Percentiles rank a stretch among this genome's conserved stretches.
phyloP scores from a whole-genome alignment of 2,329 filamentous ascomycete genomes.

The Volutella citrinella region DNA sequence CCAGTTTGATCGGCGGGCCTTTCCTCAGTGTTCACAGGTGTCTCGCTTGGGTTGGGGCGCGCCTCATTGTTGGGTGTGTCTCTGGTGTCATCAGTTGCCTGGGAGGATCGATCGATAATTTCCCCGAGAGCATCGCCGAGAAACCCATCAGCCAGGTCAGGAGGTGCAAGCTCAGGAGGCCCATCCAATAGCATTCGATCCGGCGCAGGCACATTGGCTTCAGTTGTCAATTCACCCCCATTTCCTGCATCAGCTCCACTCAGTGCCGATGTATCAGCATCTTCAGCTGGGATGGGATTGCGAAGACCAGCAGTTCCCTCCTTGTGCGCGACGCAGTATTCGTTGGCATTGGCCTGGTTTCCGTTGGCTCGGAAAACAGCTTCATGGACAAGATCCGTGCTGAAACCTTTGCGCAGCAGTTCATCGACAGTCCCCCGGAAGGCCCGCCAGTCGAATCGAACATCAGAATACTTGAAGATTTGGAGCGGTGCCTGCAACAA shows the following conservation, averaged over 20 bases:
- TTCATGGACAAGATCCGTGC: slow-evolving; percentile 67
- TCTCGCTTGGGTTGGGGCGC: slow-evolving; percentile 7
- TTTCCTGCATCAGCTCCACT: slow-evolving; percentile 18
- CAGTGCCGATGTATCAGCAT: slow-evolving; percentile 42
- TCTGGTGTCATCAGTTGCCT: slow-evolving; percentile 16
- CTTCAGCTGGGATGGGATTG: slow-evolving; percentile 64
- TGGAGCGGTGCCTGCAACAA: slow-evolving; percentile 24
- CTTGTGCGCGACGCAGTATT: slow-evolving; percentile 70
- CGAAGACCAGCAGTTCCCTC: slow-evolving; percentile 57
- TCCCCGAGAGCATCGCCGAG: slow-evolving; percentile 27
- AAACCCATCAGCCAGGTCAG: slow-evolving; percentile 21
- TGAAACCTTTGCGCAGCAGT: slow-evolving; percentile 32
- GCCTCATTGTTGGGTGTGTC: slow-evolving; percentile 20
- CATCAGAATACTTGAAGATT: slow-evolving; percentile 42
- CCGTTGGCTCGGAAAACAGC: slow-evolving; percentile 82
- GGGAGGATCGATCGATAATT: slow-evolving; percentile 23
- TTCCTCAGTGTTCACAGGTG: slow-evolving; percentile 9
- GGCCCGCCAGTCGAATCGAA: slow-evolving; percentile 45
- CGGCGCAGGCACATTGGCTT: slow-evolving; percentile 25
- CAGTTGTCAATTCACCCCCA: slow-evolving; percentile 22
- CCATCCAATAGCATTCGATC: slow-evolving; percentile 38
- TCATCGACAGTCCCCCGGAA: slow-evolving; percentile 30
- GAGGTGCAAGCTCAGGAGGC: slow-evolving; percentile 24
- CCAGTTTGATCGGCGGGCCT: slow-evolving; percentile 12
- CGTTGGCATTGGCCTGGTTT: slow-evolving; percentile 53